Evolutionary conservation across 2,329 filamentous ascomycete genomes (phyloP).

Genomic region (Colletotrichum sublineola): DNA sequence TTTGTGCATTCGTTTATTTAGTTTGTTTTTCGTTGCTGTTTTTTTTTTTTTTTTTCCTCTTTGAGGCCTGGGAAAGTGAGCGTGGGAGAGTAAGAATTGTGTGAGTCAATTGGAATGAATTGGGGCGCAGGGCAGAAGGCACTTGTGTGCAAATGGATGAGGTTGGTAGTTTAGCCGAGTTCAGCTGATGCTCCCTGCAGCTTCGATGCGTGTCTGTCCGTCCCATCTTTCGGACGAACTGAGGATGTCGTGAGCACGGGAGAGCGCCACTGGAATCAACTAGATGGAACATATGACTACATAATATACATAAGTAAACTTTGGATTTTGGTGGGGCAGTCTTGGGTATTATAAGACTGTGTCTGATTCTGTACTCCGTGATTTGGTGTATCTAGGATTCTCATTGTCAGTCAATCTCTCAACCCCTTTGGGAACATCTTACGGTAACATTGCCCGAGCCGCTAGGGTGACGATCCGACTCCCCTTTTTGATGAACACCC

Average conservation of each 20-base stretch:
- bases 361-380: too few relatives aligned
- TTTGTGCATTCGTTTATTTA: too few relatives aligned
- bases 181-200: conserved; percentile 4
- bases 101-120: background rate
- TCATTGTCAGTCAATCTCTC: too few relatives aligned
- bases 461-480: background rate
- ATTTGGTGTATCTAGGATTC: too few relatives aligned
- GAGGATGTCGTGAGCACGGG: too few relatives aligned
- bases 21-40: too few relatives aligned
- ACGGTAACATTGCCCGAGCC: too few relatives aligned
- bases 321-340: background rate
- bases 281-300: background rate
- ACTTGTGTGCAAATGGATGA: background rate
- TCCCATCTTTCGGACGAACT: conserved; percentile 9
- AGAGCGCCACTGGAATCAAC: background rate
- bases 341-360: background rate
- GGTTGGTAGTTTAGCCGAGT: conserved; percentile 1
- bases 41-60: background rate
- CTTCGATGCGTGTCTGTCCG: background rate
- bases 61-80: background rate
- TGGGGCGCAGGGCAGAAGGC: background rate
- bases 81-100: background rate
- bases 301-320: background rate
- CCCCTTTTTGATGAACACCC: background rate
- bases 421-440: too few relatives aligned